Evolutionary conservation across 1,284 basidiomycete species (phyloP).

Genomic region (Tranzscheliella williamsii): DNA sequence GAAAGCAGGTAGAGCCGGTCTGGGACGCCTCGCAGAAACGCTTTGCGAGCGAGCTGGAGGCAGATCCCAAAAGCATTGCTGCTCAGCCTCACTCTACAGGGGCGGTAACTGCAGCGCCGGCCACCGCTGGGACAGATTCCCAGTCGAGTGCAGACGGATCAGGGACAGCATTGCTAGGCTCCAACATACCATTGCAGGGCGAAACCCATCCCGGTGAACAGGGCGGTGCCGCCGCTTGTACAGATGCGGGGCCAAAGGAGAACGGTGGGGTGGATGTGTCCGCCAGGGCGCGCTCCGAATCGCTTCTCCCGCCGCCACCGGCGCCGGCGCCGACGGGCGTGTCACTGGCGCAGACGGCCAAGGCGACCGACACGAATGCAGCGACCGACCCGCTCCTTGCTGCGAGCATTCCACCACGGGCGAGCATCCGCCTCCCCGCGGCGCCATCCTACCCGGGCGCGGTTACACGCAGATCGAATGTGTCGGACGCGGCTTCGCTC

Average conservation of each 20-base stretch:
- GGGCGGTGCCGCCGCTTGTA: neutral
- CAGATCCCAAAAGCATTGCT: slow-evolving; percentile 25
- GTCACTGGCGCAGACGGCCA: slow-evolving; percentile 25
- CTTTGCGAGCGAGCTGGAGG: slow-evolving; percentile 23
- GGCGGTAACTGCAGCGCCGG: neutral
- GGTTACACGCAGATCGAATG: slow-evolving; percentile 17
- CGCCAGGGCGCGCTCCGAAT: slow-evolving; percentile 7
- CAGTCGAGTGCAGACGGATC: neutral
- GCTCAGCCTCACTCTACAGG: slow-evolving; percentile 18
- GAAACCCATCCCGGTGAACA: neutral
- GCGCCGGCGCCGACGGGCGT: slow-evolving; percentile 39
- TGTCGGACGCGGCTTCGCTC: slow-evolving; percentile 11
- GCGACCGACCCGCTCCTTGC: slow-evolving; percentile 8
- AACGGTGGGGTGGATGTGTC: neutral
- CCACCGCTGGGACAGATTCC: neutral
- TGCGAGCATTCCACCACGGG: slow-evolving; percentile 12
- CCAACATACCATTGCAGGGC: neutral
- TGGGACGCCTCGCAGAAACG: slow-evolving; percentile 5
- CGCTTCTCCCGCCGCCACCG: slow-evolving; percentile 8
- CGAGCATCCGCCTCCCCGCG: slow-evolving; percentile 12
- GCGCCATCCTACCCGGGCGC: slow-evolving; percentile 23
- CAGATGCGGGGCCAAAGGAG: neutral
- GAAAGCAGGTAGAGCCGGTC: slow-evolving; percentile 3
- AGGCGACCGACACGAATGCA: slow-evolving; percentile 13
- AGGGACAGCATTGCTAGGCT: neutral